Percentiles rank a stretch among this genome's conserved stretches.
phyloP scores from a whole-genome alignment of 1,139 yeast species.

The Hansenula anomala region DNA sequence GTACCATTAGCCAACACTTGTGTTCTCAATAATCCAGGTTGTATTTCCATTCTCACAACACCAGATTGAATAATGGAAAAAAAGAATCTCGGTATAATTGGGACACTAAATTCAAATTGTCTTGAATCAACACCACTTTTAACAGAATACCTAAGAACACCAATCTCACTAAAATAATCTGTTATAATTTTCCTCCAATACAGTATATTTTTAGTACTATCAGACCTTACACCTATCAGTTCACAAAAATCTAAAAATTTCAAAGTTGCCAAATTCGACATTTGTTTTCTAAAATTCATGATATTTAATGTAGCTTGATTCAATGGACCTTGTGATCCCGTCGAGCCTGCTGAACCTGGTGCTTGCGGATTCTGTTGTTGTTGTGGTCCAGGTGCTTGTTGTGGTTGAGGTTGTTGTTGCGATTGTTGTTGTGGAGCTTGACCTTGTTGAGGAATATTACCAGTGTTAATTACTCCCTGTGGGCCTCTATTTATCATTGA shows the following conservation, averaged over 20 bases:
- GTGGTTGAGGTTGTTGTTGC: constrained; percentile 1
- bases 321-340: constrained; percentile 1
- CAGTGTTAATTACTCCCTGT: not conserved
- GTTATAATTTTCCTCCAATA: constrained; percentile 43
- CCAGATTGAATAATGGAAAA: constrained; percentile 50
- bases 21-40: constrained; percentile 61
- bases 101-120: constrained; percentile 59
- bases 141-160: constrained; percentile 39
- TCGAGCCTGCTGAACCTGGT: not conserved
- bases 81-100: constrained; percentile 65
- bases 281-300: constrained; percentile 21
- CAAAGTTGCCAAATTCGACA: constrained; percentile 28
- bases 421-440: constrained; percentile 3
- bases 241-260: constrained; percentile 36
- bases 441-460: not conserved
- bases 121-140: constrained; percentile 41
- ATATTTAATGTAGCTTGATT: constrained; percentile 11
- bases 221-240: constrained; percentile 30
- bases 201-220: constrained; percentile 32
- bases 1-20: constrained; percentile 65
- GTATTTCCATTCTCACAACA: constrained; percentile 49
- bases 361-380: constrained; percentile 1
- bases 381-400: not conserved
- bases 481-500: not conserved
- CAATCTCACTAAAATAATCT: constrained; percentile 46